Percentiles rank a stretch among this genome's conserved stretches.
Evolutionary conservation across 495 filamentous ascomycete species (phyloP).

Genomic region (Daldinia decipiens): DNA sequence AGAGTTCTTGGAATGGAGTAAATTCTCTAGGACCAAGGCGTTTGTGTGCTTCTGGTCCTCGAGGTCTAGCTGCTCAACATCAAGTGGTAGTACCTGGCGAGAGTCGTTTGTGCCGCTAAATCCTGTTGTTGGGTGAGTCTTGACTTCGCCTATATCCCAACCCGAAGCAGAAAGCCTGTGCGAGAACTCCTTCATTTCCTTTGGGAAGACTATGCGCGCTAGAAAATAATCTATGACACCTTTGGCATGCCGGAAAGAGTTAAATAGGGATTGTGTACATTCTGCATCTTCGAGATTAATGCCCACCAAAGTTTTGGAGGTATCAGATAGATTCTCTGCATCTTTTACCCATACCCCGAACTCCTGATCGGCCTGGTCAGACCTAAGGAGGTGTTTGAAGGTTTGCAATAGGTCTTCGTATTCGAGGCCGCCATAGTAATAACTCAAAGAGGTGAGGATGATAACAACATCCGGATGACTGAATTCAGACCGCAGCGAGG

Average conservation of each 20-base stretch:
- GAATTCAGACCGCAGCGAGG: conserved; percentile 72
- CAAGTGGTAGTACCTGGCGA: conserved; percentile 64
- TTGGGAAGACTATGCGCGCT: conserved; percentile 69
- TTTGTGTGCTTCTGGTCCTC: conserved; percentile 69
- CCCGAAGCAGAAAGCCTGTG: conserved; percentile 73
- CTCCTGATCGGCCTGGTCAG: conserved; percentile 65
- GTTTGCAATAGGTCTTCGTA: conserved; percentile 61
- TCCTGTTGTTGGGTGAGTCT: conserved; percentile 64
- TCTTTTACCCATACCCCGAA: conserved; percentile 65
- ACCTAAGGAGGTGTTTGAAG: conserved; percentile 62
- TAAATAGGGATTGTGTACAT: conserved; percentile 59
- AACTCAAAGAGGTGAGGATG: conserved; percentile 71
- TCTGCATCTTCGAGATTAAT: conserved; percentile 70
- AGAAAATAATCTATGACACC: conserved; percentile 71
- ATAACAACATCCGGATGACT: conserved; percentile 78
- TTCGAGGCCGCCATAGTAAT: conserved; percentile 72
- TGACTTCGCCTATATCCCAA: conserved; percentile 70
- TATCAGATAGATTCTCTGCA: conserved; percentile 48
- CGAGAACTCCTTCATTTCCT: conserved; percentile 71
- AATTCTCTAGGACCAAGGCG: conserved; percentile 66
- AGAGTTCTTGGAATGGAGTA: conserved; percentile 67
- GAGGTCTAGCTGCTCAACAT: conserved; percentile 66
- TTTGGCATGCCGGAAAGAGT: conserved; percentile 62
- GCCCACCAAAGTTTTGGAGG: conserved; percentile 59
- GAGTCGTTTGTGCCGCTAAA: conserved; percentile 82